These are phyloP conservation scores for Lachnellula arida DNA, from an alignment of 2,329 filamentous ascomycete genomes.

Conservation along the genomic window DNA sequence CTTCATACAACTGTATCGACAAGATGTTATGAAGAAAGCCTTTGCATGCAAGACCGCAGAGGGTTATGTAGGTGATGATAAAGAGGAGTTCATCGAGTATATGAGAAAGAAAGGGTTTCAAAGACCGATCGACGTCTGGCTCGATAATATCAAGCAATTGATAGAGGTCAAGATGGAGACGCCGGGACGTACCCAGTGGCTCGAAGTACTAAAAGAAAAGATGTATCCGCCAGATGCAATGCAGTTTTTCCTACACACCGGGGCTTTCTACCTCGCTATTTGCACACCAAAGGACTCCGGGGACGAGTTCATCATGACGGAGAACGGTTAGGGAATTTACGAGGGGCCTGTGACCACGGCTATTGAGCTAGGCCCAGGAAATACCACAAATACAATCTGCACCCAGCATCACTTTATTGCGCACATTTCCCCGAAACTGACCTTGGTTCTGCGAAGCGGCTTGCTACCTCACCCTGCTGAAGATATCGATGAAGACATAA, in stretches of 20 bases:
- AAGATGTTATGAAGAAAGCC: constrained; percentile 30
- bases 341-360: constrained; percentile 26
- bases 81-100: constrained; percentile 26
- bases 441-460: neutral
- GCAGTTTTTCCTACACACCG: constrained; percentile 27
- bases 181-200: constrained; percentile 19
- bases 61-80: constrained; percentile 32
- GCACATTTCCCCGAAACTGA: constrained; percentile 2
- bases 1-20: constrained; percentile 42
- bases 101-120: constrained; percentile 28
- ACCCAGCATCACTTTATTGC: constrained; percentile 3
- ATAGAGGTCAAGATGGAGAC: constrained; percentile 29
- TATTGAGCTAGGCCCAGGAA: neutral
- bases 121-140: constrained; percentile 33
- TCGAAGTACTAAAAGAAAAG: constrained; percentile 16
- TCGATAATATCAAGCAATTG: constrained; percentile 31
- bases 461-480: neutral
- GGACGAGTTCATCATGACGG: constrained; percentile 33
- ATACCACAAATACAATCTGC: neutral
- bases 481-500: neutral
- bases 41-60: constrained; percentile 34
- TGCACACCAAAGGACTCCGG: constrained; percentile 21
- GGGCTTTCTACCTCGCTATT: constrained; percentile 28
- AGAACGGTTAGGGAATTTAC: constrained; percentile 30
- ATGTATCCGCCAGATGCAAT: constrained; percentile 30